phyloP scores from a whole-genome alignment of 2,329 filamentous ascomycete genomes.

The Cladosporium austrohemisphaericum region DNA sequence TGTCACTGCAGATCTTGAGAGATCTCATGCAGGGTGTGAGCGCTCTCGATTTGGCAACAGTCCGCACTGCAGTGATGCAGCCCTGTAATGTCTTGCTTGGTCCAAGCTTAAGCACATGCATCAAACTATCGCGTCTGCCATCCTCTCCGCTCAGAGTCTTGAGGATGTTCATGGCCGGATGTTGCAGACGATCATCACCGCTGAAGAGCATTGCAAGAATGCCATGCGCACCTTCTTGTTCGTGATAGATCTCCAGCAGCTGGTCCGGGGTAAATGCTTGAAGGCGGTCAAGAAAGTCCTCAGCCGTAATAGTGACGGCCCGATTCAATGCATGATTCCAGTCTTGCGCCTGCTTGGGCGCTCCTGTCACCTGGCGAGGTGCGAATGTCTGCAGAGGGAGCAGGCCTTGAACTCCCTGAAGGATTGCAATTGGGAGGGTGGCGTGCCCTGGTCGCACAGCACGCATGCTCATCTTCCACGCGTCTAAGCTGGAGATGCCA shows the following conservation, averaged over 20 bases:
- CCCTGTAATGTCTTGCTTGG: slow-evolving; percentile 56
- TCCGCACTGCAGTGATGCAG: slow-evolving; percentile 54
- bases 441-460: slow-evolving; percentile 64
- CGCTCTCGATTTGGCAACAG: slow-evolving; percentile 53
- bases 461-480: slow-evolving; percentile 74
- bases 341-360: slow-evolving; percentile 56
- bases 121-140: slow-evolving; percentile 57
- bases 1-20: slow-evolving; percentile 59
- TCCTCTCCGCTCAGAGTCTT: slow-evolving; percentile 75
- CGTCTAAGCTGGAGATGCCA: slow-evolving; percentile 65
- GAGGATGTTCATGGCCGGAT: slow-evolving; percentile 75
- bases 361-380: slow-evolving; percentile 37
- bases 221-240: slow-evolving; percentile 65
- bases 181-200: slow-evolving; percentile 72
- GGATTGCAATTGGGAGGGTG: slow-evolving; percentile 69
- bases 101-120: slow-evolving; percentile 55
- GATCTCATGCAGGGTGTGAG: slow-evolving; percentile 59
- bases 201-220: slow-evolving; percentile 78
- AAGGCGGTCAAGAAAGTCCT: slow-evolving; percentile 71
- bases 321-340: slow-evolving; percentile 73
- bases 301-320: slow-evolving; percentile 61
- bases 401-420: slow-evolving; percentile 67
- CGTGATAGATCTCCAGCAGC: slow-evolving; percentile 65
- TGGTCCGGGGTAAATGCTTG: slow-evolving; percentile 70
- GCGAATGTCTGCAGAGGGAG: slow-evolving; percentile 71